Evolutionary conservation across 2,329 filamentous ascomycete species (phyloP).

Genomic region (Penicillium vulpinum): DNA sequence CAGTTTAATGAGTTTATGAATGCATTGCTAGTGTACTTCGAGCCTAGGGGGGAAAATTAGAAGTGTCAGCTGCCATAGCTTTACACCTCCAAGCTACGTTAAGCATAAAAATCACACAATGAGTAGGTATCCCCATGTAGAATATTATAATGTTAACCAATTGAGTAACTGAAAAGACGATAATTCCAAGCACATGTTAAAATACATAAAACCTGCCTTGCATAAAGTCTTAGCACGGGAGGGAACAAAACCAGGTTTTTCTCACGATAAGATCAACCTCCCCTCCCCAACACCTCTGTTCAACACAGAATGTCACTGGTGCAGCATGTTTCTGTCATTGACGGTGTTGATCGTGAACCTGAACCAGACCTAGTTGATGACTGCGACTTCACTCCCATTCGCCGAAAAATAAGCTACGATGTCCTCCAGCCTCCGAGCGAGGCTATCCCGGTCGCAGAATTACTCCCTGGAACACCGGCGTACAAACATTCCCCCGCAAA

Average conservation of each 20-base stretch:
- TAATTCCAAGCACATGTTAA: neutral
- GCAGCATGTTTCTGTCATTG: slow-evolving; percentile 52
- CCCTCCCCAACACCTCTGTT: neutral
- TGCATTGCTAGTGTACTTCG: neutral
- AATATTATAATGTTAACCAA: neutral
- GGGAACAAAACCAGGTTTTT: neutral
- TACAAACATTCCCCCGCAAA: slow-evolving; percentile 50
- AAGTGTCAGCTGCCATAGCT: neutral
- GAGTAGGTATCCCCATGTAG: neutral
- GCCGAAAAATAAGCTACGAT: slow-evolving; percentile 41
- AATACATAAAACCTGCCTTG: neutral
- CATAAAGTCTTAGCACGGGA: neutral
- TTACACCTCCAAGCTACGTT: neutral
- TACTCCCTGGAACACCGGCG: slow-evolving; percentile 46
- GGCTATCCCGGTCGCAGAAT: slow-evolving; percentile 38
- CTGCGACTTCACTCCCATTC: slow-evolving; percentile 20
- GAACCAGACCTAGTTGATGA: slow-evolving; percentile 19
- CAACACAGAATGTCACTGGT: slow-evolving; percentile 49
- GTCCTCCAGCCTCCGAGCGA: slow-evolving; percentile 41
- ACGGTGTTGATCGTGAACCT: slow-evolving; percentile 49
- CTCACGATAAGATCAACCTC: neutral
- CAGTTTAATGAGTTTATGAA: neutral
- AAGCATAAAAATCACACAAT: neutral
- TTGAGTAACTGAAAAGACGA: neutral
- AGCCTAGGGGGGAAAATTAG: neutral